Evolutionary conservation across 2,329 filamentous ascomycete species (phyloP).

Genomic region (Fulvia fulva): DNA sequence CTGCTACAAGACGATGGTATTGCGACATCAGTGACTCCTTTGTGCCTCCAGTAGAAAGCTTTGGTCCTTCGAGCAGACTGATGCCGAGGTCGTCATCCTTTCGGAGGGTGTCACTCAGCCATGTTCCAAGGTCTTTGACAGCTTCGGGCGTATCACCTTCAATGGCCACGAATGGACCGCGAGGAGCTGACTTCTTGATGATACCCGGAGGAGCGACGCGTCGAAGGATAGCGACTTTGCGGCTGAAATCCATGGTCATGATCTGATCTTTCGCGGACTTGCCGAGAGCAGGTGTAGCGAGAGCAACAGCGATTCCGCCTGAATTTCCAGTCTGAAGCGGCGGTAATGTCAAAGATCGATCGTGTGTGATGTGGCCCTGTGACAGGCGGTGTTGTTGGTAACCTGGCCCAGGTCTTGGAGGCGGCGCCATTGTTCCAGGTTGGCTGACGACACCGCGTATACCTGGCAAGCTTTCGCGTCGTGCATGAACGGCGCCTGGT

Average conservation of each 20-base stretch:
- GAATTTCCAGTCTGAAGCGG: slow-evolving; percentile 46
- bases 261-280: slow-evolving; percentile 54
- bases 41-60: slow-evolving; percentile 36
- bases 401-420: slow-evolving; percentile 45
- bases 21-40: slow-evolving; percentile 37
- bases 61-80: slow-evolving; percentile 48
- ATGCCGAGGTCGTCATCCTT: slow-evolving; percentile 52
- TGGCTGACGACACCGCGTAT: slow-evolving; percentile 29
- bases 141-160: slow-evolving; percentile 68
- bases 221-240: slow-evolving; percentile 72
- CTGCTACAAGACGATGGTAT: slow-evolving; percentile 57
- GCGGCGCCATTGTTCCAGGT: slow-evolving; percentile 50
- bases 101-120: slow-evolving; percentile 54
- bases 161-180: slow-evolving; percentile 78
- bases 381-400: slow-evolving; percentile 34
- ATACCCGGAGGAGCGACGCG: slow-evolving; percentile 68
- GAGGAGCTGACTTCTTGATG: slow-evolving; percentile 36
- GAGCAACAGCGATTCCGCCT: slow-evolving; percentile 16
- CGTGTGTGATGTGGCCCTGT: slow-evolving; percentile 35
- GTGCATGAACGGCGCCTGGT: slow-evolving; percentile 32
- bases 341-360: slow-evolving; percentile 51
- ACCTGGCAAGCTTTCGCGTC: slow-evolving; percentile 43
- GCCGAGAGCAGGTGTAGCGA: slow-evolving; percentile 14
- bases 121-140: slow-evolving; percentile 61
- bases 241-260: slow-evolving; percentile 68